Percentiles rank a stretch among this genome's conserved stretches.
Conservation (phyloP, 1,284 basidiomycete species). For the Tremellales sp. region DNA sequence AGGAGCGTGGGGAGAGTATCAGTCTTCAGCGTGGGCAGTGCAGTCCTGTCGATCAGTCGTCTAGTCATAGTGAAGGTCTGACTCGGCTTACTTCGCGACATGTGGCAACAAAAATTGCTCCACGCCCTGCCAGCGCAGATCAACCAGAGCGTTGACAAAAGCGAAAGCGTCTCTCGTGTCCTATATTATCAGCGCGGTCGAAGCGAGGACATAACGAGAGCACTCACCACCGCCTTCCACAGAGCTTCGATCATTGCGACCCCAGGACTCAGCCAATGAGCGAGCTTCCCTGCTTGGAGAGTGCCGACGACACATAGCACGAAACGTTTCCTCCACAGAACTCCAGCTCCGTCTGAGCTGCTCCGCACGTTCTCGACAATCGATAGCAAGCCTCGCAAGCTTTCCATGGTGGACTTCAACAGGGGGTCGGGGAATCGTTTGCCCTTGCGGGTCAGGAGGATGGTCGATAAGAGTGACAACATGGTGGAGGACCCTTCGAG, state of each 20-base stretch:
- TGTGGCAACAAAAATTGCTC: constrained; percentile 48
- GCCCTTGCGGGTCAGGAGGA: constrained; percentile 50
- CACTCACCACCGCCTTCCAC: constrained; percentile 39
- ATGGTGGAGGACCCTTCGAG: constrained; percentile 18
- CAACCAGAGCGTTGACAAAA: constrained; percentile 41
- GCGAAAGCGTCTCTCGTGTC: constrained; percentile 31
- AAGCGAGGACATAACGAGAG: not conserved
- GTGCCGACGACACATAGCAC: constrained; percentile 30
- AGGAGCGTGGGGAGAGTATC: constrained; percentile 40
- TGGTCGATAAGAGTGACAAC: constrained; percentile 41
- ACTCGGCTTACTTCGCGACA: constrained; percentile 27
- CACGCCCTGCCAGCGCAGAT: constrained; percentile 44
- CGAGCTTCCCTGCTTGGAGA: constrained; percentile 43
- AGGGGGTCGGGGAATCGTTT: constrained; percentile 55
- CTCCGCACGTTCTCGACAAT: not conserved
- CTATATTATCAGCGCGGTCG: constrained; percentile 10
- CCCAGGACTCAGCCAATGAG: constrained; percentile 48
- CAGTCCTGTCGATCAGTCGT: constrained; percentile 15
- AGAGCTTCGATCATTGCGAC: constrained; percentile 42
- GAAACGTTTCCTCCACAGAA: constrained; percentile 26
- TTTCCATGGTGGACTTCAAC: constrained; percentile 39
- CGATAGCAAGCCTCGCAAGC: constrained; percentile 22
- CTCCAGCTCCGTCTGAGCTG: not conserved
- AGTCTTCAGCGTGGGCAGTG: constrained; percentile 22
- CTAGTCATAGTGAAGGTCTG: not conserved